Evolutionary conservation across 2,329 filamentous ascomycete species (phyloP), one percentile per base, ranked within the genome.

Genomic region (Cladosporium sp.): DNA sequence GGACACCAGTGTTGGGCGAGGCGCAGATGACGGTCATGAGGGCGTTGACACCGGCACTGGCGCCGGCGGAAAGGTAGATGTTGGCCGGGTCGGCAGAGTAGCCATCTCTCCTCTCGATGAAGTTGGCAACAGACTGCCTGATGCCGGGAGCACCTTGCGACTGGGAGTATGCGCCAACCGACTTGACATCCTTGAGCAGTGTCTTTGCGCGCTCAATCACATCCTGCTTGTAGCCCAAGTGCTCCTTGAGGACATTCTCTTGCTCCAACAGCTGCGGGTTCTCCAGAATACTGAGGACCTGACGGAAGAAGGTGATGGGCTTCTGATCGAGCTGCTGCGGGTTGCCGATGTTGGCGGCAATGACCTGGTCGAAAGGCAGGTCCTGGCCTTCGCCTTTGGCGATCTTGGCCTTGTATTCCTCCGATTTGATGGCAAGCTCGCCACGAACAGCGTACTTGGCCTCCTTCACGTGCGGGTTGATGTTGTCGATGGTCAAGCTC

Each of bases 261-360:
- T 95, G 87, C 71, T 96, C 83, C 61, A 99, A 82, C 36, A 99
- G 81, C 59, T 81, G 74, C 0, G 94, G 94, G 80, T 97, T 92
- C 81, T 99, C 94, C 60, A 97, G 77, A 63, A 99, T 76, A 77
- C 91, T 96, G 70, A 94, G 84, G 28, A 99, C 94, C 79, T 99
- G 93, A 67, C 94, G 88, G 85, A 99, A 97, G 82, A 97, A 99
- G 67, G 94, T 99, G 70, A 99, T 93, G 70, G 94, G 94, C 82
- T 97, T 95, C 83, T 99, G 94, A 78, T 97, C 94, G 63, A 99
- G 86, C 78, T 99, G 94, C 78, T 99, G 94, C 3, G 94, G 94
- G 80, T 99, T 99, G 72, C 94, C 94, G 71, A 99, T 99, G 79
- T 99, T 99, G 77, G 94, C 94, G 63, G 90, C 92, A 78, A 99